Conservation (phyloP, 116 monocot species). For the Iris pallida region DNA sequence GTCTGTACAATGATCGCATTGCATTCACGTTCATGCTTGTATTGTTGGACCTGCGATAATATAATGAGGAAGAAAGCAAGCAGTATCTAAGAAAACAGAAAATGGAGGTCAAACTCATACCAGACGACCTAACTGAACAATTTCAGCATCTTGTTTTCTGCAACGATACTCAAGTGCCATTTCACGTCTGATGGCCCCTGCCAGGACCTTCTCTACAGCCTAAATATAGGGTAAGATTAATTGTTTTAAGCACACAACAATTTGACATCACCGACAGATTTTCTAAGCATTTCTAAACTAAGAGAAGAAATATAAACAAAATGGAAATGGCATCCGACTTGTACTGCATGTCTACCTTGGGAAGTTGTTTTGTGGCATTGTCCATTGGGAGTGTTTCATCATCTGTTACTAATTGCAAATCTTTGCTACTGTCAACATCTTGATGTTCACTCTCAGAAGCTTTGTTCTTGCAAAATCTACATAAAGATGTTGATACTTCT, state of each 20-base stretch:
- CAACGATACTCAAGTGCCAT: background rate
- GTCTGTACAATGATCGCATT: conserved; percentile 38
- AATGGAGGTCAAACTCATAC: conserved; percentile 17
- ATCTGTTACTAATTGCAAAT: conserved; percentile 34
- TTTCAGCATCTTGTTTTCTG: conserved; percentile 33
- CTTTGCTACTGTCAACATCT: conserved; percentile 4
- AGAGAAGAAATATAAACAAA: too few species aligned
- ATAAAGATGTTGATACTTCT: conserved; percentile 22
- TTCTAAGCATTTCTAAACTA: too few species aligned
- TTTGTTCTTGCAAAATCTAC: conserved; percentile 23
- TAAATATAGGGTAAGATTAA: too few species aligned
- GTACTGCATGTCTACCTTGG: conserved; percentile 22
- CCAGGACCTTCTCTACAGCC: background rate
- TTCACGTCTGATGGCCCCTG: too few species aligned
- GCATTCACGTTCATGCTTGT: conserved; percentile 85
- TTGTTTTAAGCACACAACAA: too few species aligned
- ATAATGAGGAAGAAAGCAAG: too few species aligned
- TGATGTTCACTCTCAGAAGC: conserved; percentile 17
- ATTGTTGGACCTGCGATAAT: conserved; percentile 53
- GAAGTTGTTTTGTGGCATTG: conserved; percentile 31
- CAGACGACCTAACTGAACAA: conserved; percentile 73
- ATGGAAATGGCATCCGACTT: too few species aligned
- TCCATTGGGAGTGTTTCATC: conserved; percentile 25
- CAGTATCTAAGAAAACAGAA: background rate
- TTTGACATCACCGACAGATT: too few species aligned